A percentile compares a stretch with the other conserved stretches of the same genome.
phyloP scores from a whole-genome alignment of 2,329 filamentous ascomycete genomes.

The Pseudovirgaria hyperparasitica region DNA sequence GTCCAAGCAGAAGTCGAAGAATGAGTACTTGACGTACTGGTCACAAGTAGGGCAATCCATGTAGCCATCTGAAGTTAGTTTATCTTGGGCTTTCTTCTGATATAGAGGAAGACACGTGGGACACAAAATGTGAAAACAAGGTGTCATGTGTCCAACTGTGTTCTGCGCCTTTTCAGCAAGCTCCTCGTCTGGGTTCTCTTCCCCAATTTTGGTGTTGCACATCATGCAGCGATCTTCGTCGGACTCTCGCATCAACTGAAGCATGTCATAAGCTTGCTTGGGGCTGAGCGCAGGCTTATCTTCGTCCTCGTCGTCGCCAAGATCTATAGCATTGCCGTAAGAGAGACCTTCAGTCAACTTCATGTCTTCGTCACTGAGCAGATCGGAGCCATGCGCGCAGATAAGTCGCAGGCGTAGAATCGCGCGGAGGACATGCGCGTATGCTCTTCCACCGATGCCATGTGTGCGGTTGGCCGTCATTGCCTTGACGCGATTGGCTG shows the following conservation, averaged over 20 bases:
- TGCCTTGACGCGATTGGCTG: constrained; percentile 65
- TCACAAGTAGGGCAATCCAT: constrained; percentile 59
- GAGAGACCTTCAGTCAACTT: constrained; percentile 68
- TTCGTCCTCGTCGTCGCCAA: constrained; percentile 63
- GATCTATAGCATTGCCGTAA: constrained; percentile 75
- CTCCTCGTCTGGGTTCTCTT: constrained; percentile 42
- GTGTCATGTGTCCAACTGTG: constrained; percentile 65
- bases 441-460: constrained; percentile 73
- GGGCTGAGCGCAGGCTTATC: constrained; percentile 46
- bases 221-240: constrained; percentile 60
- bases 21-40: constrained; percentile 46
- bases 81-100: constrained; percentile 38
- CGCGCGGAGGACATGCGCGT: constrained; percentile 83
- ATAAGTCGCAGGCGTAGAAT: constrained; percentile 82
- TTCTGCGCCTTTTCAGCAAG: constrained; percentile 40
- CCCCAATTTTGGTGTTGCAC: constrained; percentile 54
- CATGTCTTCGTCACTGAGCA: constrained; percentile 74
- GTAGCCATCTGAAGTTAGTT: constrained; percentile 28
- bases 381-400: constrained; percentile 86
- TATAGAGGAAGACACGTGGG: constrained; percentile 54
- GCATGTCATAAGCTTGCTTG: constrained; percentile 72
- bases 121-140: constrained; percentile 81
- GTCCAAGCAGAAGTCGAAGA: constrained; percentile 55
- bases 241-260: constrained; percentile 71
- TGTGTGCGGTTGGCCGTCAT: constrained; percentile 52